Percentiles rank a stretch among this genome's conserved stretches.
Evolutionary conservation across 257 asterid species (phyloP).

Genomic region (Gardenia jasminoides): DNA sequence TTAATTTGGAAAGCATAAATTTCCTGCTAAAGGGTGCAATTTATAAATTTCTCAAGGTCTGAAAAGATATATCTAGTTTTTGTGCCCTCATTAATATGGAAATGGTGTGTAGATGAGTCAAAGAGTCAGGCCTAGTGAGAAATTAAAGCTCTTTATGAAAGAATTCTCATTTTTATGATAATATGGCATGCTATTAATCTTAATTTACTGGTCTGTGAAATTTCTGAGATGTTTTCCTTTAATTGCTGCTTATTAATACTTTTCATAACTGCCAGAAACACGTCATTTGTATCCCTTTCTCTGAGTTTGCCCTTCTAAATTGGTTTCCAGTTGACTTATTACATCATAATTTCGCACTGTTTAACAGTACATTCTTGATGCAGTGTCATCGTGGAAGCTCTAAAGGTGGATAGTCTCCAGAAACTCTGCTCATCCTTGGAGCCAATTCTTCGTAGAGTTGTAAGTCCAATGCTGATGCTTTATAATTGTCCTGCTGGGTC

Average conservation of each 20-base stretch:
- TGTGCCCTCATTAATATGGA: not conserved
- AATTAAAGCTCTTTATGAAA: not conserved
- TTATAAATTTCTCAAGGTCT: not conserved
- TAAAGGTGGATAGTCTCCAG: slow-evolving; percentile 92
- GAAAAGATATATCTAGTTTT: not conserved
- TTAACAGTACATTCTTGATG: slow-evolving; percentile 22
- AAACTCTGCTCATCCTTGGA: slow-evolving; percentile 95
- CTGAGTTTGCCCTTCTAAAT: not conserved
- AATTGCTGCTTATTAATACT: not conserved
- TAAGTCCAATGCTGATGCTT: slow-evolving; percentile 35
- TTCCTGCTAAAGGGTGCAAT: not conserved
- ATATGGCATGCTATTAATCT: not conserved
- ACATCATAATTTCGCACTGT: not conserved
- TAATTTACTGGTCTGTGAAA: not conserved
- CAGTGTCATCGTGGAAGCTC: slow-evolving; percentile 97
- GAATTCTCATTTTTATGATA: not conserved
- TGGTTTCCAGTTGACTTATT: not conserved
- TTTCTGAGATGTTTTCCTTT: not conserved
- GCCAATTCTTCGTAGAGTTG: slow-evolving; percentile 97
- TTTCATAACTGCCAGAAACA: not conserved
- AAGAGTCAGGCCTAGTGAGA: not conserved
- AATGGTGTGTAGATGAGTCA: not conserved
- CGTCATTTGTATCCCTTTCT: not conserved
- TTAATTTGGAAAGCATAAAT: not conserved
- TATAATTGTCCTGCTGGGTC: slow-evolving; percentile 9